Conservation (phyloP, 495 filamentous ascomycete species). For the Penicillium manginii region DNA sequence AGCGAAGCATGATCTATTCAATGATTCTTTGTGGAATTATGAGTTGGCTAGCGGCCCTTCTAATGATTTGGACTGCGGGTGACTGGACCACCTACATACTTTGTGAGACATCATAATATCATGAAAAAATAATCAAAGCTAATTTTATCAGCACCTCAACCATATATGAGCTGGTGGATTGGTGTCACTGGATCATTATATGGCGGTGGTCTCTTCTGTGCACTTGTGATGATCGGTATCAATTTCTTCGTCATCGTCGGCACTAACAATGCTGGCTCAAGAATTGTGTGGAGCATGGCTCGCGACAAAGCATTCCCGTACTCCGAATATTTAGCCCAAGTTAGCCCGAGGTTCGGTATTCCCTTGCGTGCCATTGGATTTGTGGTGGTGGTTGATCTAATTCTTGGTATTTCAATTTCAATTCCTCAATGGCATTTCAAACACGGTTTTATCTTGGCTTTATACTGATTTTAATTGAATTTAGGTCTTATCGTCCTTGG, state of each 20-base stretch:
- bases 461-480: not conserved
- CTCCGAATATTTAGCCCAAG: not conserved
- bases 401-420: not conserved
- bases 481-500: not conserved
- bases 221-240: slow-evolving; percentile 1
- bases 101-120: not conserved
- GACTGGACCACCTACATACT: not conserved
- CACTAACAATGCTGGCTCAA: not conserved
- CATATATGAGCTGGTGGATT: slow-evolving; percentile 2
- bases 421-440: not conserved
- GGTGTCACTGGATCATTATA: not conserved
- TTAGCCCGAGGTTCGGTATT: not conserved
- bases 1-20: slow-evolving; percentile 1
- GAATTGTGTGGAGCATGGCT: slow-evolving; percentile 2
- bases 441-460: too few species aligned
- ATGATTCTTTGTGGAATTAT: slow-evolving; percentile 1
- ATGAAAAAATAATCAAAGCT: not conserved
- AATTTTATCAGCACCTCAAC: not conserved
- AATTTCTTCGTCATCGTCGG: slow-evolving; percentile 2
- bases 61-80: slow-evolving; percentile 1
- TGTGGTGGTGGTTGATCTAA: not conserved
- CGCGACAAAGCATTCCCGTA: not conserved
- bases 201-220: slow-evolving; percentile 3
- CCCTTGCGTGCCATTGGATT: not conserved
- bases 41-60: slow-evolving; percentile 1